Evolutionary conservation across 2,329 filamentous ascomycete genomes (phyloP).

Genomic region (Arthrinium puccinioides): DNA sequence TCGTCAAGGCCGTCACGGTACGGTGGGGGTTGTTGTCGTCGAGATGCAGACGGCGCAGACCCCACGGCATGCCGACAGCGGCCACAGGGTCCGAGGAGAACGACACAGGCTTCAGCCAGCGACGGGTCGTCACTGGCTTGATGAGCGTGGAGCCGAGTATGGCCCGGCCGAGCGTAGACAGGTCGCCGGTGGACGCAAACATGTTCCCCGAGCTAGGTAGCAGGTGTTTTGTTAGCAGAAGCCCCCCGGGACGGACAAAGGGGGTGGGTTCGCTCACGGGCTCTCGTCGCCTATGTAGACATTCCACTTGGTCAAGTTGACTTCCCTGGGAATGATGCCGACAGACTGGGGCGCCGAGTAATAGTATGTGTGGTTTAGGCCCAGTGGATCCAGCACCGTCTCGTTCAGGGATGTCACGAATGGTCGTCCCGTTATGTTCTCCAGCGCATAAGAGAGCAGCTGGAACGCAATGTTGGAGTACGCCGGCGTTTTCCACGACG

Average conservation of each 20-base stretch:
- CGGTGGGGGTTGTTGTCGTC: constrained; percentile 15
- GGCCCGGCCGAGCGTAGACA: constrained; percentile 21
- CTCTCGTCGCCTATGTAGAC: constrained; percentile 22
- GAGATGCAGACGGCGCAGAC: constrained; percentile 20
- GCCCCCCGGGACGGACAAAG: no score
- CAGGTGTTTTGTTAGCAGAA: no score
- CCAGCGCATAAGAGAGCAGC: constrained; percentile 27
- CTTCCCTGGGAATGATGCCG: constrained; percentile 26
- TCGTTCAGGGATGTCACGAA: constrained; percentile 23
- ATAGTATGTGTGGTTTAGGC: constrained; percentile 23
- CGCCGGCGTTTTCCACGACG: constrained; percentile 25
- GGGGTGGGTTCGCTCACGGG: no score
- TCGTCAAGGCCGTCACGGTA: constrained; percentile 25
- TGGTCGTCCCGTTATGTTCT: constrained; percentile 23
- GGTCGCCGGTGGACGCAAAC: constrained; percentile 22
- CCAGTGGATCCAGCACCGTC: constrained; percentile 22
- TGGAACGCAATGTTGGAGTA: constrained; percentile 32
- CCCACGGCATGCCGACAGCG: constrained; percentile 24
- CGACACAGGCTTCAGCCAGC: constrained; percentile 23
- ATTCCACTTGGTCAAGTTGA: constrained; percentile 22
- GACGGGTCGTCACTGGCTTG: constrained; percentile 20
- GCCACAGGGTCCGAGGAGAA: constrained; percentile 22
- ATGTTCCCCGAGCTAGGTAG: constrained; percentile 23
- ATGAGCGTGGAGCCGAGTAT: constrained; percentile 23
- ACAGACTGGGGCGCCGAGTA: constrained; percentile 20